These are phyloP conservation scores for Fusarium buharicum DNA, from an alignment of 2,329 filamentous ascomycete genomes.

Conservation along the genomic window DNA sequence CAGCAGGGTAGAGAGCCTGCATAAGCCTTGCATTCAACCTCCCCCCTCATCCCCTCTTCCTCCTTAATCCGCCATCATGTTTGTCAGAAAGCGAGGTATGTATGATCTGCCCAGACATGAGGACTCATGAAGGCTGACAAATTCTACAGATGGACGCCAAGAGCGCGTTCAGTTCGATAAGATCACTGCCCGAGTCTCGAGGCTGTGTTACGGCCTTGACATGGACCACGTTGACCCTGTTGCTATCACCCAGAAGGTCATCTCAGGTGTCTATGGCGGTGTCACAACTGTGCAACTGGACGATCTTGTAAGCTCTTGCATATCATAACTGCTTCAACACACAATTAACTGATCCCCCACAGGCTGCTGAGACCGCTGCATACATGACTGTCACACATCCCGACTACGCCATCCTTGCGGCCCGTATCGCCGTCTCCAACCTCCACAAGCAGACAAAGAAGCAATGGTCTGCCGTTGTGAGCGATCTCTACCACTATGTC, in stretches of 20 bases:
- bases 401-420: conserved; percentile 97
- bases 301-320: conserved; percentile 79
- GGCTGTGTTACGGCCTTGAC: conserved; percentile 97
- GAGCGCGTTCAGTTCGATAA: conserved; percentile 99
- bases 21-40: conserved; percentile 33
- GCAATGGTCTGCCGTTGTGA: conserved; percentile 96
- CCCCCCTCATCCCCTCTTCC: conserved; percentile 35
- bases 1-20: conserved; percentile 43
- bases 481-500: conserved; percentile 93
- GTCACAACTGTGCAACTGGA: conserved; percentile 97
- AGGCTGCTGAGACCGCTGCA: conserved; percentile 98
- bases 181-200: conserved; percentile 97
- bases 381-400: conserved; percentile 99
- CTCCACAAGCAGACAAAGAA: conserved; percentile 99
- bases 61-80: conserved; percentile 59
- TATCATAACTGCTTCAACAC: conserved; percentile 2
- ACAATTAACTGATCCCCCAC: conserved; percentile 24
- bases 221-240: conserved; percentile 95
- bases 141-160: conserved; percentile 87
- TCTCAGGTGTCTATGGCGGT: conserved; percentile 98
- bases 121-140: conserved; percentile 44
- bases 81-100: conserved; percentile 72
- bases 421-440: conserved; percentile 98
- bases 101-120: conserved; percentile 33
- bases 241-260: conserved; percentile 98